Base-by-base conservation (phyloP, 106 monocot species). In the Dendrobium catenatum region DNA sequence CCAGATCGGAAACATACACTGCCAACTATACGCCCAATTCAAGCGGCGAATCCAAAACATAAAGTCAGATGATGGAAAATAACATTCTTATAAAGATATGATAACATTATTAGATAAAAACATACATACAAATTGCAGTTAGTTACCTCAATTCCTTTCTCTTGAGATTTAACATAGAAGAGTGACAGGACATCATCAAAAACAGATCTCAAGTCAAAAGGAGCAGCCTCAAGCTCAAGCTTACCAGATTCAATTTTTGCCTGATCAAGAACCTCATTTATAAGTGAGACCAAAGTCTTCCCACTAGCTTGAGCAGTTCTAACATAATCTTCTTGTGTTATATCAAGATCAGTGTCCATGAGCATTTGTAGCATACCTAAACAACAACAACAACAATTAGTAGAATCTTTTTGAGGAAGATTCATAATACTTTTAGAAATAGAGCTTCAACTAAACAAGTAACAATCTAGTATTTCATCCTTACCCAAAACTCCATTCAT, bases 401-500 rank as follows among this genome's bases (percentile, higher is more conserved):
- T 74, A 74, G 2, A 27, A 70, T 9, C 70, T 2, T 13, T 31
- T 15, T 2, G 42, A 74, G n/a, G 13, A 70, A 70, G 76, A 76
- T 24, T 26, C 46, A 76, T 4, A 51, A 22, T 10, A 27, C 43
- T 43, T 26, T 76, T 17, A 24, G 16, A 48, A 49, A 15, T 4
- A 49, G 76, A 76, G 22, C 49, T 29, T 76, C 48, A 76, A 76
- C 43, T 16, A 24, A 24, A 75, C 46, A 43, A 37, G 29, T 76
- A 76, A 49, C 9, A 48, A 49, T 20, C 4, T n/a, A 48, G 46
- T 42, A 27, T 78, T 74, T 75, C 56, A 73, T 80, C 37, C 83
- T 91, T 59, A 99, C 98, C 98, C 84, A 99, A 80, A 81, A 99
- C 98, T 73, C 98, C 98, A 84, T 99, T 99, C 98, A 99, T 99